Conservation (phyloP, 495 filamentous ascomycete genomes). For the Letharia columbiana region DNA sequence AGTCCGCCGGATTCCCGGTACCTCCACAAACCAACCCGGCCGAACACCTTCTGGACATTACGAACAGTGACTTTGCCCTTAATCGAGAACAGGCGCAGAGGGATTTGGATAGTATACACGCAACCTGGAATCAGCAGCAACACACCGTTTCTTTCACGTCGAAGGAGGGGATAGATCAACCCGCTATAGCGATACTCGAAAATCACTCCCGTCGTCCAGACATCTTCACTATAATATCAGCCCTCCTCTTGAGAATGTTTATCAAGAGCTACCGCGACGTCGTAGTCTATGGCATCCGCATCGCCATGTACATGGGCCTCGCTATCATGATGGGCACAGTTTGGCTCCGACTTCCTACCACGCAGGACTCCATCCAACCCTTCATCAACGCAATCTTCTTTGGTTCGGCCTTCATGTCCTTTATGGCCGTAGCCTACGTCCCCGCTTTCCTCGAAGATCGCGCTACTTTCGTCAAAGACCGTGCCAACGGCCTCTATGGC, state of each 20-base stretch:
- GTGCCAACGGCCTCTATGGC: constrained; percentile 73
- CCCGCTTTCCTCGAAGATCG: constrained; percentile 76
- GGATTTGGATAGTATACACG: neutral
- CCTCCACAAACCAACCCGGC: constrained; percentile 66
- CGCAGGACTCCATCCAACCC: constrained; percentile 62
- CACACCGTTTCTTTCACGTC: neutral
- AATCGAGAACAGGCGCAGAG: neutral
- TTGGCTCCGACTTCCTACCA: constrained; percentile 58
- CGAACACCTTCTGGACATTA: constrained; percentile 64
- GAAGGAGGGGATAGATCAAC: neutral
- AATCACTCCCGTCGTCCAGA: neutral
- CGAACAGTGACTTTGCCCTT: constrained; percentile 62
- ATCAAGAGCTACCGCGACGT: constrained; percentile 78
- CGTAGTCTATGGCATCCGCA: constrained; percentile 69
- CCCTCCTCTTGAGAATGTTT: constrained; percentile 61
- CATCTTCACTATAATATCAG: constrained; percentile 30
- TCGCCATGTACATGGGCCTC: constrained; percentile 74
- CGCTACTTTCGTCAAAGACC: constrained; percentile 63
- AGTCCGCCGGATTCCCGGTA: constrained; percentile 46
- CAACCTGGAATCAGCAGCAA: neutral
- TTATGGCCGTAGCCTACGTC: constrained; percentile 83
- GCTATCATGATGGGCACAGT: constrained; percentile 86
- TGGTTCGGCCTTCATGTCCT: constrained; percentile 78
- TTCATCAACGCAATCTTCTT: constrained; percentile 80
- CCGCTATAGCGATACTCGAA: neutral